Evolutionary conservation across 176 grass and related monocot genomes (phyloP).

Genomic region (Tuctoria greenei): DNA sequence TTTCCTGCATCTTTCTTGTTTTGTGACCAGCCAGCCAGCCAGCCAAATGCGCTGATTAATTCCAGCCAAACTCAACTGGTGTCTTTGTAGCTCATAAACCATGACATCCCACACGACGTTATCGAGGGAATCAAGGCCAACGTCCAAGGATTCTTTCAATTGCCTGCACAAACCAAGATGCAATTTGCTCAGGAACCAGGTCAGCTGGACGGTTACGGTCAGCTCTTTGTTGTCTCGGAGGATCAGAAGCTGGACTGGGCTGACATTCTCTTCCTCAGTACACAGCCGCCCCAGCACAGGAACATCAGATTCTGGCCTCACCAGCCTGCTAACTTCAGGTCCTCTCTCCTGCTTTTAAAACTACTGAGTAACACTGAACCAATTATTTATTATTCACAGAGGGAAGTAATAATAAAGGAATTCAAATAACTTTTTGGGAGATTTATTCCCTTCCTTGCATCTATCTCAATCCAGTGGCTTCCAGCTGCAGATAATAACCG

Average conservation of each 20-base stretch:
- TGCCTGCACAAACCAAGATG: slow-evolving; percentile 31
- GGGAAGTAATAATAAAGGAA: no score
- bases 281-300: slow-evolving; percentile 32
- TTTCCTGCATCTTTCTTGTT: background rate
- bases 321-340: slow-evolving; percentile 48
- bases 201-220: slow-evolving; percentile 56
- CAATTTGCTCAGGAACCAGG: slow-evolving; percentile 25
- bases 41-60: background rate
- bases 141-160: slow-evolving; percentile 31
- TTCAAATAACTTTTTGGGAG: no score
- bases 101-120: slow-evolving; percentile 9
- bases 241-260: slow-evolving; percentile 70
- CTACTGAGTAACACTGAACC: no score
- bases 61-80: background rate
- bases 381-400: no score
- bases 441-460: no score
- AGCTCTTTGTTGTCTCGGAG: slow-evolving; percentile 51
- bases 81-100: slow-evolving; percentile 36
- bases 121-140: slow-evolving; percentile 38
- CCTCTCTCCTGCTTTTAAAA: background rate
- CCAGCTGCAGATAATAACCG: no score
- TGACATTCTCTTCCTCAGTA: slow-evolving; percentile 43
- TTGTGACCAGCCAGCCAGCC: no score
- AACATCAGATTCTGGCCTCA: slow-evolving; percentile 52
- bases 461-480: no score